Percentiles rank a stretch among this genome's conserved stretches.
Evolutionary conservation across 805 yeast species (phyloP).

Genomic region (Blastobotrys terrestris): DNA sequence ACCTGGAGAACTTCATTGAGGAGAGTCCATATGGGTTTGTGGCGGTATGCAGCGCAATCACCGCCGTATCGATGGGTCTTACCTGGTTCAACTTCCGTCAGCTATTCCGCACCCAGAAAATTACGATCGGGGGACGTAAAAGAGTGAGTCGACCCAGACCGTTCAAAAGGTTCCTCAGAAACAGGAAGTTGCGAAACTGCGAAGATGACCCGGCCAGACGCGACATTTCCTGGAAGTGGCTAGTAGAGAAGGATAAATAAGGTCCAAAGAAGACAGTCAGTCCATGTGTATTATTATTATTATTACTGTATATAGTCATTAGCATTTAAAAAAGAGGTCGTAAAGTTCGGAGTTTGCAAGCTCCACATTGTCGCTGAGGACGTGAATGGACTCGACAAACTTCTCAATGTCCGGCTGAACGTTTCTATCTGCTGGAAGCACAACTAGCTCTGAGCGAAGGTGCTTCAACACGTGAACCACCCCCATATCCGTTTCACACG

Average conservation of each 20-base stretch:
- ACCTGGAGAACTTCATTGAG: conserved; percentile 85
- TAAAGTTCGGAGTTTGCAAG: conserved; percentile 13
- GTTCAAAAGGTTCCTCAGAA: neutral
- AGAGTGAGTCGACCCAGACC: neutral
- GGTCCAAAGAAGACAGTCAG: too few species aligned
- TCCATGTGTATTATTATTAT: neutral
- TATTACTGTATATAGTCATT: neutral
- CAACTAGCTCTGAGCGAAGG: conserved; percentile 33
- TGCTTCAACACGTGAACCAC: conserved; percentile 53
- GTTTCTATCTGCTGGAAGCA: conserved; percentile 18
- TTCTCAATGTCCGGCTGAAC: conserved; percentile 10
- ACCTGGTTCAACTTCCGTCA: conserved; percentile 51
- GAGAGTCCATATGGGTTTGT: conserved; percentile 67
- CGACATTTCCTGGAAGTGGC: conserved; percentile 19
- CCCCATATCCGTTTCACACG: conserved; percentile 44
- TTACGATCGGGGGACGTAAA: conserved; percentile 43
- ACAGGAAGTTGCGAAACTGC: neutral
- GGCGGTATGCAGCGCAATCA: conserved; percentile 50
- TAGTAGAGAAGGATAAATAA: conserved; percentile 13
- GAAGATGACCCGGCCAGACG: conserved; percentile 3
- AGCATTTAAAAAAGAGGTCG: conserved; percentile 13
- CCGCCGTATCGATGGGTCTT: conserved; percentile 39
- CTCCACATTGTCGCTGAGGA: conserved; percentile 14
- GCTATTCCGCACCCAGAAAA: conserved; percentile 57
- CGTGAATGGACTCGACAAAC: conserved; percentile 14